Percentiles rank a stretch among this genome's conserved stretches.
Evolutionary conservation across 768 basidiomycete species (phyloP).

Genomic region (Phaeotremella fagi): DNA sequence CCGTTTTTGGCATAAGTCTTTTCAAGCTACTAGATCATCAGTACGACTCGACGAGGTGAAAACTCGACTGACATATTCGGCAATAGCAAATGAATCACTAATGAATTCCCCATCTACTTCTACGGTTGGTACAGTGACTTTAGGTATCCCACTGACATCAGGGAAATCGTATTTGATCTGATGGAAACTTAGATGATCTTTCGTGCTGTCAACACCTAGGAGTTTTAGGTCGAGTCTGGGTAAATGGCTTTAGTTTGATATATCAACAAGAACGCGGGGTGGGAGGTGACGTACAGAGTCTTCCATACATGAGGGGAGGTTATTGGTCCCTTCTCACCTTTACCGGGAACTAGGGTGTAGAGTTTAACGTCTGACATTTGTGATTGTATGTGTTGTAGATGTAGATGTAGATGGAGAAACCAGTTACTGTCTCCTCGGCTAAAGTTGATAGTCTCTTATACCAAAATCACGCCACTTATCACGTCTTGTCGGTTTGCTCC

Average conservation of each 20-base stretch:
- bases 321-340: slow-evolving; percentile 2
- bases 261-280: too few relatives aligned
- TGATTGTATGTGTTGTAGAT: too few relatives aligned
- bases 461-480: too few relatives aligned
- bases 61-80: slow-evolving; percentile 13
- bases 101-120: slow-evolving; percentile 7
- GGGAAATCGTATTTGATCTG: slow-evolving; percentile 15
- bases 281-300: slow-evolving; percentile 2
- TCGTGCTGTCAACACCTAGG: slow-evolving; percentile 1
- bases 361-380: background rate
- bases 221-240: background rate
- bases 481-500: too few relatives aligned
- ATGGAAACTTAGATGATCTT: slow-evolving; percentile 8
- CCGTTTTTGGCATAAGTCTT: slow-evolving; percentile 7
- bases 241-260: background rate
- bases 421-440: too few relatives aligned
- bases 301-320: slow-evolving; percentile 17
- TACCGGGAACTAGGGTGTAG: background rate
- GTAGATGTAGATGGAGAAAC: too few relatives aligned
- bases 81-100: slow-evolving; percentile 16
- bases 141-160: slow-evolving; percentile 12
- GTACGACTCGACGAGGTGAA: background rate
- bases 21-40: slow-evolving; percentile 8
- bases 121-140: slow-evolving; percentile 18
- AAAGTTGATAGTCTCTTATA: too few relatives aligned